A percentile compares a stretch with the other conserved stretches of the same genome.
phyloP scores from a whole-genome alignment of 495 filamentous ascomycete genomes.

The Bacidia rubella region DNA sequence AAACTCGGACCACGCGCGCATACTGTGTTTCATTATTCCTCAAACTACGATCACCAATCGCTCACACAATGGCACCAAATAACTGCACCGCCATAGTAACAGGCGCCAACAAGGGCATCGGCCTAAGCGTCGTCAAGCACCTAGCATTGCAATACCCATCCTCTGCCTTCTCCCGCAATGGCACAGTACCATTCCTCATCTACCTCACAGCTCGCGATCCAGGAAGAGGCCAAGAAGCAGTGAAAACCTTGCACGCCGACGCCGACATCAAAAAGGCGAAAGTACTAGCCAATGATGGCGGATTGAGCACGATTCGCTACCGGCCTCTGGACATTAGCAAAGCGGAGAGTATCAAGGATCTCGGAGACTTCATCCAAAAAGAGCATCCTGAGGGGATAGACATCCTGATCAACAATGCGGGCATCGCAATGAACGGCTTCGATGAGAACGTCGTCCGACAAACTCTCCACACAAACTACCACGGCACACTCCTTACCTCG shows the following conservation, averaged over 20 bases:
- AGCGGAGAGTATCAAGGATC: constrained; percentile 25
- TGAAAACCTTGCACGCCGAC: constrained; percentile 27
- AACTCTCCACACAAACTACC: constrained; percentile 36
- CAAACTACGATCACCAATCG: not conserved
- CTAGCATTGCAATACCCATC: constrained; percentile 33
- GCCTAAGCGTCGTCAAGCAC: constrained; percentile 18
- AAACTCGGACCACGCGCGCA: too few relatives aligned
- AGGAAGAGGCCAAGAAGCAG: constrained; percentile 27
- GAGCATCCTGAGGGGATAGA: constrained; percentile 35
- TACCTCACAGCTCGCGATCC: constrained; percentile 37
- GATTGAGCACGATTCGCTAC: constrained; percentile 29
- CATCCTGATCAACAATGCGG: constrained; percentile 38
- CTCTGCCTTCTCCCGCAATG: constrained; percentile 27
- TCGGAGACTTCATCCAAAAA: constrained; percentile 28
- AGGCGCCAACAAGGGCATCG: constrained; percentile 18
- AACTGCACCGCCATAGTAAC: constrained; percentile 14
- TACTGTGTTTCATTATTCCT: too few relatives aligned
- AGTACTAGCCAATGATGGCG: constrained; percentile 29
- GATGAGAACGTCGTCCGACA: constrained; percentile 33
- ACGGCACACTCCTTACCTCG: constrained; percentile 31
- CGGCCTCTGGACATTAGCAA: constrained; percentile 31
- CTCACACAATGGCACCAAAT: constrained; percentile 2
- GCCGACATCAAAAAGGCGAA: constrained; percentile 28
- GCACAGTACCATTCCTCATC: constrained; percentile 28
- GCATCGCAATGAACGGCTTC: constrained; percentile 26